Percentiles rank a stretch among this genome's conserved stretches.
Evolutionary conservation across 2,329 filamentous ascomycete genomes (phyloP).

Genomic region (Cyphellophora attinorum): DNA sequence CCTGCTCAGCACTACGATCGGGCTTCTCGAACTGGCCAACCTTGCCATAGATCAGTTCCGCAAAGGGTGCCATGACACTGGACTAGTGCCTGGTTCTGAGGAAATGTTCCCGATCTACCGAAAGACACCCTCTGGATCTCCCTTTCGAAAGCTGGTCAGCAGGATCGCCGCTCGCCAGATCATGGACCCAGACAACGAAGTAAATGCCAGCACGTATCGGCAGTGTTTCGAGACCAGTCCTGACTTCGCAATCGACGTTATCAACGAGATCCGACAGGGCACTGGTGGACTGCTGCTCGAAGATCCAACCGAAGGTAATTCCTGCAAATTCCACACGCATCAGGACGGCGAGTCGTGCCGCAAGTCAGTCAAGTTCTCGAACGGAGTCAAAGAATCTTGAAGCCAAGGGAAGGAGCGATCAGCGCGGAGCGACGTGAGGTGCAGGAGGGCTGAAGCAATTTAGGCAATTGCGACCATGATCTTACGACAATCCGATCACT

Average conservation of each 20-base stretch:
- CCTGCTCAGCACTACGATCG: slow-evolving; percentile 41
- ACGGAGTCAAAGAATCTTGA: slow-evolving; percentile 3
- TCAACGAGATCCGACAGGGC: slow-evolving; percentile 41
- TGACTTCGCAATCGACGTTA: slow-evolving; percentile 44
- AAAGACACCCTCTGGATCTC: slow-evolving; percentile 32
- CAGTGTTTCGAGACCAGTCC: slow-evolving; percentile 40
- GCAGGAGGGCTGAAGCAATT: no score
- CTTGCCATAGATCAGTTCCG: slow-evolving; percentile 46
- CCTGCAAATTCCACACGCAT: slow-evolving; percentile 44
- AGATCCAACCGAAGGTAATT: slow-evolving; percentile 39
- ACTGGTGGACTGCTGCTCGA: slow-evolving; percentile 42
- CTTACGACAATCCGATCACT: no score
- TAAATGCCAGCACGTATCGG: slow-evolving; percentile 40
- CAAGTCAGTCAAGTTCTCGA: slow-evolving; percentile 18
- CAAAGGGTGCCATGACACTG: slow-evolving; percentile 38
- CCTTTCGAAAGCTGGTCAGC: slow-evolving; percentile 42
- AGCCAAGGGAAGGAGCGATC: no score
- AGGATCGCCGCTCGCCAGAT: slow-evolving; percentile 48
- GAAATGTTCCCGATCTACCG: slow-evolving; percentile 47
- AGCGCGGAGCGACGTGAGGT: no score
- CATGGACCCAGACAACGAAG: slow-evolving; percentile 44
- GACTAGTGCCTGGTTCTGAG: slow-evolving; percentile 44
- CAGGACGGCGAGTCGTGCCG: slow-evolving; percentile 26
- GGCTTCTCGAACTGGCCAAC: slow-evolving; percentile 42
- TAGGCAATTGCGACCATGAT: no score